Base-by-base conservation (phyloP, 2,329 filamentous ascomycete species). In the Ceratocystis albifundus region DNA sequence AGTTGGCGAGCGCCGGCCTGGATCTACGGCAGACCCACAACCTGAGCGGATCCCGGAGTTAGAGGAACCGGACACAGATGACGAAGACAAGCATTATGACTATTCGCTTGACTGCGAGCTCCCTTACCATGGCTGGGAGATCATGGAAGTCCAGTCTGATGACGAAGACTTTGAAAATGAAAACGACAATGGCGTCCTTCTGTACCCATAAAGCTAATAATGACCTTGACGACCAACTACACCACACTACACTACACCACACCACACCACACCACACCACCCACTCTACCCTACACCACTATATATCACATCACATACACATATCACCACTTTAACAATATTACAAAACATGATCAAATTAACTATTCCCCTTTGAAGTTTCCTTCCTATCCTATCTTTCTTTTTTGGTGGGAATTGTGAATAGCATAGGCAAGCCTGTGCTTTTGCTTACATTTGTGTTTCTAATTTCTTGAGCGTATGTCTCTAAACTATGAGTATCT, bases 11-110 rank as follows among this genome's bases (percentile, higher is more conserved):
- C 77, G 80, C 45, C 77, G 77, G 50, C 78, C 79, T 57, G 76
- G 76, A 68, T 70, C 80, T 30, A 80, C 82, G 69, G 75, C 78
- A 22, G 80, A 82, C 67, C 79, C 41, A 78, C 78, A 10, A 76
- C 17, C 76, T 62, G 78, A 78, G 10, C 76, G 78, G 46, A 83
- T 83, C 67, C 79, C 82, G 46, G 80, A 83, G 72, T 74, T 80
- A 1, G 80, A 82, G 17, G 80, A 82, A 71, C 80, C 80, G 10
- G 76, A 78, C 66, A 80, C 79, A 28, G 77, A 76, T 67, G 78
- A 79, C 28, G 78, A 80, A 32, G 46, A 62, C 5, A 41, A 62
- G 57, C 44, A 53, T 50, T 78, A 79, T 57, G 71, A 74, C 15
- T 73, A 76, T 8, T 75, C 76, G 25, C 74, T 77, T 64, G 71